These are phyloP conservation scores for Podospora appendiculata DNA, from an alignment of 495 filamentous ascomycete species.

Conservation along the genomic window DNA sequence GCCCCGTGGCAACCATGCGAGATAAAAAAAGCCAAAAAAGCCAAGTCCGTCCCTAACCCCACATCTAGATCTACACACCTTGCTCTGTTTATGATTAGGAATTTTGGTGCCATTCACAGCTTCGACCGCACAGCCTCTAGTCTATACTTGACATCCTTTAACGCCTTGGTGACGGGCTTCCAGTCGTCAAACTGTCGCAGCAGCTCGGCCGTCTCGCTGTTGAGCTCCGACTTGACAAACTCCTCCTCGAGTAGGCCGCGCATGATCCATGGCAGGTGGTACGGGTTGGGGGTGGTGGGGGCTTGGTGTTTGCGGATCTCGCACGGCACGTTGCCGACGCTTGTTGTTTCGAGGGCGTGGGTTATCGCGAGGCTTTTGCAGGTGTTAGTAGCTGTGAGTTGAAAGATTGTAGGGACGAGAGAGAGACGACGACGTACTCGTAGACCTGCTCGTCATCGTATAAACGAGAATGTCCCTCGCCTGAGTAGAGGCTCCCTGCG, in stretches of 20 bases:
- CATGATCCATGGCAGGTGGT: constrained; percentile 89
- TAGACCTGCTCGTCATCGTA: constrained; percentile 92
- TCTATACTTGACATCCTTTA: constrained; percentile 94
- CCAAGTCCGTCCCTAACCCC: too few species aligned
- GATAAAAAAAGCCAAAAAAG: too few species aligned
- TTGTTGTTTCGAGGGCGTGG: constrained; percentile 78
- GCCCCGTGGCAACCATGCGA: too few species aligned
- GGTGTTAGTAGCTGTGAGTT: too few species aligned
- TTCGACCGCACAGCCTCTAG: constrained; percentile 87
- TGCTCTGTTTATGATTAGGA: too few species aligned
- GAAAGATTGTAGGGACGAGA: background rate
- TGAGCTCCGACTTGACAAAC: constrained; percentile 71
- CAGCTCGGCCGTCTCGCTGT: constrained; percentile 68
- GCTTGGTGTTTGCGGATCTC: constrained; percentile 22
- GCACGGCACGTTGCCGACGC: constrained; percentile 45
- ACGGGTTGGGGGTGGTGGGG: constrained; percentile 59
- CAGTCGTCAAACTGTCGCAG: constrained; percentile 87
- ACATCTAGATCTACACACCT: too few species aligned
- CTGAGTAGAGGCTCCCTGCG: constrained; percentile 82
- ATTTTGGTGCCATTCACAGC: constrained; percentile 35
- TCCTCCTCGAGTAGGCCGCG: constrained; percentile 89
- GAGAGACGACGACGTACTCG: constrained; percentile 42
- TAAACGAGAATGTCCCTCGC: constrained; percentile 87
- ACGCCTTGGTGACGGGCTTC: constrained; percentile 78
- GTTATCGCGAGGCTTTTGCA: constrained; percentile 69